These are phyloP conservation scores for Diplodia corticola DNA, from an alignment of 2,329 filamentous ascomycete species.

Conservation along the genomic window DNA sequence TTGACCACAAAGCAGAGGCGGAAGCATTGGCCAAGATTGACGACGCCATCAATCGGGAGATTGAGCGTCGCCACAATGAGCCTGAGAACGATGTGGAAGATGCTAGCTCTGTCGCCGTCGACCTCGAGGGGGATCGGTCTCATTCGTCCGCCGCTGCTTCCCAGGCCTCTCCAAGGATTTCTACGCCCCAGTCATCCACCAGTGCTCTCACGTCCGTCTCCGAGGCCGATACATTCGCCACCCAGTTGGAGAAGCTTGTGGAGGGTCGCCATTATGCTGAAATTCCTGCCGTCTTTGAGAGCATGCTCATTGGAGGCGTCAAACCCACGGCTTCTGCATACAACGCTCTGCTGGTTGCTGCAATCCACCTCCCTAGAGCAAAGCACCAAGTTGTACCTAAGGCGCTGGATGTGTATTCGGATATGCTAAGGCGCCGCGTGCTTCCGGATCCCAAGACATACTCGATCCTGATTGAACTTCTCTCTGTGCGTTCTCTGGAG, in stretches of 20 bases:
- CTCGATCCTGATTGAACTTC: constrained; percentile 78
- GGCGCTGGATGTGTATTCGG: constrained; percentile 90
- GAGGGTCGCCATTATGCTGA: constrained; percentile 74
- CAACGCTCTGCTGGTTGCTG: constrained; percentile 83
- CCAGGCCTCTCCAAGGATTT: constrained; percentile 33
- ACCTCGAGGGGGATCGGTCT: constrained; percentile 34
- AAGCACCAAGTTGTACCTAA: constrained; percentile 85
- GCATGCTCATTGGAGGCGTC: constrained; percentile 79
- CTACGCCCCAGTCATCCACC: constrained; percentile 27
- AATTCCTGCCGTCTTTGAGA: constrained; percentile 87
- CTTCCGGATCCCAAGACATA: constrained; percentile 83
- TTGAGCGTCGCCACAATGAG: constrained; percentile 60
- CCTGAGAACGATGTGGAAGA: constrained; percentile 41
- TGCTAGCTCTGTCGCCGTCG: constrained; percentile 36
- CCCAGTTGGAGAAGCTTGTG: constrained; percentile 74
- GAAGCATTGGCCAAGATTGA: constrained; percentile 78
- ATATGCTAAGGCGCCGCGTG: constrained; percentile 88
- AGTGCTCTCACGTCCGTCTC: constrained; percentile 63
- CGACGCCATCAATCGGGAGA: constrained; percentile 78
- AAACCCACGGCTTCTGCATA: constrained; percentile 84
- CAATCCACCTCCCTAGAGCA: constrained; percentile 76
- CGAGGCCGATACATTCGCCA: constrained; percentile 71
- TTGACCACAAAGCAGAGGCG: constrained; percentile 48
- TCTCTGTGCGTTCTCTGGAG: constrained; percentile 79
- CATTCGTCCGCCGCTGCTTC: constrained; percentile 36